Evolutionary conservation across 352 stramenopile genomes (phyloP).

Genomic region (Globisporangium irregulare): DNA sequence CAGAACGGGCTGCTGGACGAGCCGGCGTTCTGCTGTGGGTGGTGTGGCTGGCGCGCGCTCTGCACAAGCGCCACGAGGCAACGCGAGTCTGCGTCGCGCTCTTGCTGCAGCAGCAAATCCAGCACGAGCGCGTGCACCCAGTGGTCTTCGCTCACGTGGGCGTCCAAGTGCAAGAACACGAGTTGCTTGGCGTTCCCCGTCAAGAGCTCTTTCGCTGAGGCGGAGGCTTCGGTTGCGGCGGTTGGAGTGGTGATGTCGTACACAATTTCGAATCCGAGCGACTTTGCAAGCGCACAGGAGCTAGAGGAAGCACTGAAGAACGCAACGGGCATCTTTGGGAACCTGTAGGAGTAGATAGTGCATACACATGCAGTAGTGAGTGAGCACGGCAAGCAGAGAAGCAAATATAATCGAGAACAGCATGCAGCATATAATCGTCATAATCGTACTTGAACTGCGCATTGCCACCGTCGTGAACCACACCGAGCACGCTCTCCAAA

Average conservation of each 20-base stretch:
- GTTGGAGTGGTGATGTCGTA: conserved; percentile 18
- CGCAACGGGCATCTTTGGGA: conserved; percentile 53
- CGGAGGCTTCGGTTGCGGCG: conserved; percentile 6
- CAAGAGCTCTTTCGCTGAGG: conserved; percentile 24
- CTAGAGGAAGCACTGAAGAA: conserved; percentile 50
- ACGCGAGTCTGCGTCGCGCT: conserved; percentile 27
- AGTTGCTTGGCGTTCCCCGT: conserved; percentile 39
- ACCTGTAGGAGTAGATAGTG: conserved; percentile 26
- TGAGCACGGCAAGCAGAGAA: background rate
- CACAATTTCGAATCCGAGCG: conserved; percentile 33
- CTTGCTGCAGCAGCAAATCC: conserved; percentile 29
- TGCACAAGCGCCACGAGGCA: conserved; percentile 52
- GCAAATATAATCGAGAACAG: too few relatives aligned
- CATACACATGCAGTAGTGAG: background rate
- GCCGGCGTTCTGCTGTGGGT: conserved; percentile 20
- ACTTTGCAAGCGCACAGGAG: conserved; percentile 29
- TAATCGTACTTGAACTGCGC: conserved; percentile 28
- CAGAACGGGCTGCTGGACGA: conserved; percentile 31
- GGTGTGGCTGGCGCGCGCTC: conserved; percentile 13
- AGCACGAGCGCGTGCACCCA: conserved; percentile 47
- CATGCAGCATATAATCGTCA: conserved; percentile 5
- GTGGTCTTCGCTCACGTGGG: conserved; percentile 20
- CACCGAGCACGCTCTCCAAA: conserved; percentile 32
- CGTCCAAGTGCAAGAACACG: conserved; percentile 53
- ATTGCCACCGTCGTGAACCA: conserved; percentile 23